Percentiles rank a stretch among this genome's conserved stretches.
Evolutionary conservation across 2,329 filamentous ascomycete genomes (phyloP).

Genomic region (Fusarium sublunatum): DNA sequence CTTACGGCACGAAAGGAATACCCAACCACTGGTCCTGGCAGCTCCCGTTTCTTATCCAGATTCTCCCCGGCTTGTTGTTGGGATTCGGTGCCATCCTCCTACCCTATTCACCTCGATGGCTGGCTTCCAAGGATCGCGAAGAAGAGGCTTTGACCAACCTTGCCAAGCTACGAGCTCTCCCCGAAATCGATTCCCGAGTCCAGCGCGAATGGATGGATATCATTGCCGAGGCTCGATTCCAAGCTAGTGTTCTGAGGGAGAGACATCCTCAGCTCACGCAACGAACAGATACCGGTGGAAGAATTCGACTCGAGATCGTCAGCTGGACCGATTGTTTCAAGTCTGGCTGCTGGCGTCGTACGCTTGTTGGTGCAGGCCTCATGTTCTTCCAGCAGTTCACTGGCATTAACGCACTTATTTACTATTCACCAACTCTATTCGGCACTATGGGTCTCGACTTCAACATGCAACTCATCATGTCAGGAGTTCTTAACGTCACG

Average conservation of each 20-base stretch:
- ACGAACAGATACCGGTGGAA: constrained; percentile 47
- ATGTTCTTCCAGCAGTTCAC: constrained; percentile 66
- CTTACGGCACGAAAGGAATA: constrained; percentile 47
- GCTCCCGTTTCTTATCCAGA: constrained; percentile 48
- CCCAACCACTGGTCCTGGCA: constrained; percentile 45
- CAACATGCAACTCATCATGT: constrained; percentile 50
- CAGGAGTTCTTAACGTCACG: constrained; percentile 48
- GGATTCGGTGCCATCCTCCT: constrained; percentile 42
- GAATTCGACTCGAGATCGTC: constrained; percentile 59
- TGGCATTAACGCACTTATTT: constrained; percentile 60
- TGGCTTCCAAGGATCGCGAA: constrained; percentile 43
- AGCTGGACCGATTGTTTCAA: constrained; percentile 63
- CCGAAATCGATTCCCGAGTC: constrained; percentile 35
- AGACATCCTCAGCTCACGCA: constrained; percentile 51
- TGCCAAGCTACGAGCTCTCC: constrained; percentile 40
- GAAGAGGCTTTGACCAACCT: constrained; percentile 41
- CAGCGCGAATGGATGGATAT: constrained; percentile 45
- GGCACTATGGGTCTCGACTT: constrained; percentile 60
- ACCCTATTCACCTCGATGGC: constrained; percentile 47
- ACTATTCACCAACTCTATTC: constrained; percentile 70
- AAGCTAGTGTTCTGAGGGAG: constrained; percentile 47
- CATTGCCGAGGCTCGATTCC: constrained; percentile 42
- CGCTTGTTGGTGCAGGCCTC: constrained; percentile 59
- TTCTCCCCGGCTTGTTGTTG: constrained; percentile 43
- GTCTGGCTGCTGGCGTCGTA: constrained; percentile 59